Conservation (phyloP, 331 rosid genomes). For the Rhamnella rubrinervis region DNA sequence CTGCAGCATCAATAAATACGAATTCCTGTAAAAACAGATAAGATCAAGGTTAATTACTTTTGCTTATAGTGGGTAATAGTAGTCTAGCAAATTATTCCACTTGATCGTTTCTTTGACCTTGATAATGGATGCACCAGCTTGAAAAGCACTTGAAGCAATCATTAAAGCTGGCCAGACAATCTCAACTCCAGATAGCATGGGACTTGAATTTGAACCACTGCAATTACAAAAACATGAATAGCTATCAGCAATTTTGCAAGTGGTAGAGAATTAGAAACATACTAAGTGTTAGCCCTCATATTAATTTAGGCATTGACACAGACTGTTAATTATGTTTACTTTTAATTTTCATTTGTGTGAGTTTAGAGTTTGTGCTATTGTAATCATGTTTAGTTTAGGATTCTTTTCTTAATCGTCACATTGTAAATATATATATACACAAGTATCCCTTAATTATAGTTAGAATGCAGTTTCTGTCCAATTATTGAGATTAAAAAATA, state of each 20-base stretch:
- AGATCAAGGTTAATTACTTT: slow-evolving; percentile 24
- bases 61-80: slow-evolving; percentile 21
- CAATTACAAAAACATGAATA: slow-evolving; percentile 23
- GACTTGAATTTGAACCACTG: slow-evolving; percentile 83
- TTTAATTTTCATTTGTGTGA: neutral
- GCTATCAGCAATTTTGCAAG: slow-evolving; percentile 23
- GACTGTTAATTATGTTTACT: neutral
- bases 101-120: slow-evolving; percentile 50
- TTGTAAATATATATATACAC: too few species aligned
- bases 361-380: neutral
- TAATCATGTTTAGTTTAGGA: neutral
- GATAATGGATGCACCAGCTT: slow-evolving; percentile 89
- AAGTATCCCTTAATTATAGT: too few species aligned
- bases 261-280: slow-evolving; percentile 18
- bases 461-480: too few species aligned
- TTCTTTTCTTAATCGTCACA: too few species aligned
- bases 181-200: slow-evolving; percentile 75
- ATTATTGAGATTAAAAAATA: too few species aligned
- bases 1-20: slow-evolving; percentile 62
- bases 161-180: slow-evolving; percentile 76
- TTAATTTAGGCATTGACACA: neutral
- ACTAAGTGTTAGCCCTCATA: slow-evolving; percentile 6
- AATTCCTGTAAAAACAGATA: slow-evolving; percentile 53
- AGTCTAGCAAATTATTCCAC: slow-evolving; percentile 12
- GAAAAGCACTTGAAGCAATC: slow-evolving; percentile 82